Evolutionary conservation across 345 rosid genomes (phyloP), one percentile per base, ranked within the genome.

Genomic region (Cardamine resedifolia): DNA sequence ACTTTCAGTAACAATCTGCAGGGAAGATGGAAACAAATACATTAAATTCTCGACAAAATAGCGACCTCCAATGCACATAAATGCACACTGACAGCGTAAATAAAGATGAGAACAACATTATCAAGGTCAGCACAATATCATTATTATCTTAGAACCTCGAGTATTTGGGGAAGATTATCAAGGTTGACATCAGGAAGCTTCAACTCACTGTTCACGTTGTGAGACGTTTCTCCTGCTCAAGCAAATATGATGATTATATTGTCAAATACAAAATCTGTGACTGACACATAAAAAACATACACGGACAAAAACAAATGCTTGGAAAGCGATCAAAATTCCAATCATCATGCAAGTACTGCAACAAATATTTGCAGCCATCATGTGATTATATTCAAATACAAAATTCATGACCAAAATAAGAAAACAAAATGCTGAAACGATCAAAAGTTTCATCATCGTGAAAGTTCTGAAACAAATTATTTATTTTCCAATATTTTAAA

Each of bases 151-250:
- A 43, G 62, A 78, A 95, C 99, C 99, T 95, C 83, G 70, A 85
- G 90, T 72, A 95, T 80, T 70, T 79, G 61, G 59, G 89, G 96
- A 66, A 95, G 96, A 53, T 85, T 85, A 55, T 95, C 83, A 75
- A 85, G 87, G 56, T 85, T 90, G 65, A 91, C 87, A 4, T 79
- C 83, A 44, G 98, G 98, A 77, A 94, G 79, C 73, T 83, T 84
- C 82, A 86, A 80, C 59, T 86, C 93, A 65, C 84, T 88, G 69
- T 77, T 82, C 77, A 82, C 72, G 56, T 80, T 76, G 66, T 85
- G 90, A 82, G 81, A 87, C 50, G 90, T 80, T 76, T 90, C 90
- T 31, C 58, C 97, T 91, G 86, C 74, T 56, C 58, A 36, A 55
- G 72, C 26, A 51, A 39, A 77, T 44, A 44, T 44, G 66, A 50